A percentile compares a stretch with the other conserved stretches of the same genome.
Evolutionary conservation across 2,329 filamentous ascomycete species (phyloP).

Genomic region (Colletotrichum trifolii): DNA sequence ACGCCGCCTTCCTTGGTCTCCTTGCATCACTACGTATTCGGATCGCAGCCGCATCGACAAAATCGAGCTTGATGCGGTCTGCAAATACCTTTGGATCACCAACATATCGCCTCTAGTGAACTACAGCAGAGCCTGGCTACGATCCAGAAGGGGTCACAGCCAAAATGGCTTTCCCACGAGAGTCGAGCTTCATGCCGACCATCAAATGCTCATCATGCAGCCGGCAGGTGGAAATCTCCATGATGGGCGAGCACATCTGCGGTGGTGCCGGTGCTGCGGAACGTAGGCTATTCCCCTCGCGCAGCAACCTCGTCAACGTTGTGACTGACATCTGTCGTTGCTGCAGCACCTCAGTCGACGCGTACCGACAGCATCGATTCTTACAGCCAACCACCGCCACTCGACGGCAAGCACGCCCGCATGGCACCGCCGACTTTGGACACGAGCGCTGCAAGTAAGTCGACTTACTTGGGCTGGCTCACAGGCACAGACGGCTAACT

Average conservation of each 20-base stretch:
- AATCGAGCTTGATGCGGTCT: slow-evolving; percentile 26
- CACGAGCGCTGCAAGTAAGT: slow-evolving; percentile 64
- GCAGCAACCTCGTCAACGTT: slow-evolving; percentile 2
- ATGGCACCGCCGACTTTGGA: slow-evolving; percentile 60
- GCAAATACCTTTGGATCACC: slow-evolving; percentile 19
- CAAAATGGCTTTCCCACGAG: slow-evolving; percentile 64
- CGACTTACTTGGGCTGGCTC: not conserved
- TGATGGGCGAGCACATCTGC: slow-evolving; percentile 89
- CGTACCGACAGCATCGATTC: slow-evolving; percentile 43
- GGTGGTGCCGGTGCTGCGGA: slow-evolving; percentile 56
- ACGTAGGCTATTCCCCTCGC: slow-evolving; percentile 47
- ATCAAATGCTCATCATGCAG: slow-evolving; percentile 90
- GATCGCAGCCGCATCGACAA: slow-evolving; percentile 15
- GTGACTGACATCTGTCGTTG: not conserved
- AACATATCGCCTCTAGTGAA: slow-evolving; percentile 13
- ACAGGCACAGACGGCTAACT: slow-evolving; percentile 44
- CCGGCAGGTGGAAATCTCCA: slow-evolving; percentile 81
- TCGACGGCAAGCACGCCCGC: slow-evolving; percentile 51
- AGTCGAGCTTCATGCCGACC: slow-evolving; percentile 79
- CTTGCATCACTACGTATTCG: slow-evolving; percentile 14
- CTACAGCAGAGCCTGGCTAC: slow-evolving; percentile 8
- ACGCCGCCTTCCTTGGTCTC: not conserved
- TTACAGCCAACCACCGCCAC: slow-evolving; percentile 42
- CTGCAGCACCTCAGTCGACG: slow-evolving; percentile 51
- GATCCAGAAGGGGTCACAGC: slow-evolving; percentile 33